Evolutionary conservation across 495 filamentous ascomycete genomes (phyloP), one percentile per base, ranked within the genome.

Genomic region (Daldinia grandis): DNA sequence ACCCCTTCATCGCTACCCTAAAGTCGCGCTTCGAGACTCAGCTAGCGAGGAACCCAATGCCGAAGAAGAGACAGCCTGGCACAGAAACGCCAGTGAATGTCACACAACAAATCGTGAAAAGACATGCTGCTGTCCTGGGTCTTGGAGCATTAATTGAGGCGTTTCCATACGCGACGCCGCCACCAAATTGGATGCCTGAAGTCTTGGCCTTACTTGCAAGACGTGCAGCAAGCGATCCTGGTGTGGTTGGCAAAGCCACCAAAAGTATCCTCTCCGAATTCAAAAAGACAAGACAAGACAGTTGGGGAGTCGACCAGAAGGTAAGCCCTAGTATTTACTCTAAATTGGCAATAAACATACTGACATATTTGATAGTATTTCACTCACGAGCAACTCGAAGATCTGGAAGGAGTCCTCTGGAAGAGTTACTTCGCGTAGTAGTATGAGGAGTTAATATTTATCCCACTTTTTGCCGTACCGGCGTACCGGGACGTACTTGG

Each of bases 211-310:
- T 91, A 47, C 79, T 99, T 62, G 97, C 95, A 8, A 87, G 88
- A 59, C 89, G 91, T 50, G 93, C 95, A 40, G 93, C 94, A 14
- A 92, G 85, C 58, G 95, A 98, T 74, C 91, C 93, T 0, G 95
- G 95, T 0, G 91, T 95, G 66, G 94, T 99, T 58, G 96, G 96
- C 5, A 96, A 96, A 77, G 97, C 95, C 68, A 95, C 97, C n/a
- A 99, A 99, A 86, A 88, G 85, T 19, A 94, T 97, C 10, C 83
- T 99, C 68, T 93, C 93, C 50, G 95, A 99, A 72, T 99, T 99
- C 79, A 99, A 99, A 82, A 99, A 98, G 87, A 98, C 96, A 55
- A 90, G 95, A 78, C 96, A 98, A 80, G 95, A 99, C 85, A 99
- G 95, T 71, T 99, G 95, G 95, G 89, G 92, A 75, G 93, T 96